Conservation (phyloP, 164 flowering plant genomes). For the Saururus chinensis region DNA sequence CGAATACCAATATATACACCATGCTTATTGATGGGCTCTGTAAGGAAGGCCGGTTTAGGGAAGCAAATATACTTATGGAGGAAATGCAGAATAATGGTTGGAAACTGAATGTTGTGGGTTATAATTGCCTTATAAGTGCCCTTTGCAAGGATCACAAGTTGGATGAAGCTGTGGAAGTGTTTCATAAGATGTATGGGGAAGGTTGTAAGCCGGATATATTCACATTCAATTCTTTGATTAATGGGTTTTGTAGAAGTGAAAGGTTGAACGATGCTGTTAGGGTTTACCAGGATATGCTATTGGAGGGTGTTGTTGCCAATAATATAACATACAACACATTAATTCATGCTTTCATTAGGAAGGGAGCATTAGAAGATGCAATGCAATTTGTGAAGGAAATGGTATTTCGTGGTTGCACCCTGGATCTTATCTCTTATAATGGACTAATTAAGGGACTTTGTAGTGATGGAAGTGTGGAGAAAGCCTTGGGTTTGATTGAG, state of each 20-base stretch:
- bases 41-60: slow-evolving; percentile 45
- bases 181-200: slow-evolving; percentile 37
- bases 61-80: slow-evolving; percentile 33
- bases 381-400: slow-evolving; percentile 65
- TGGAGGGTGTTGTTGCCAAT: slow-evolving; percentile 77
- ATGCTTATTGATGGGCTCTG: slow-evolving; percentile 67
- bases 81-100: slow-evolving; percentile 55
- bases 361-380: slow-evolving; percentile 47
- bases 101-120: slow-evolving; percentile 50
- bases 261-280: slow-evolving; percentile 52
- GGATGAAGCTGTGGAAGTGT: slow-evolving; percentile 40
- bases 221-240: slow-evolving; percentile 74
- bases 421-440: slow-evolving; percentile 73
- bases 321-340: slow-evolving; percentile 80
- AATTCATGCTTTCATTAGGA: slow-evolving; percentile 50
- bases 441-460: slow-evolving; percentile 67
- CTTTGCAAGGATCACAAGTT: slow-evolving; percentile 44
- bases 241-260: slow-evolving; percentile 52
- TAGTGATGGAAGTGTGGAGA: slow-evolving; percentile 52
- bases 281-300: slow-evolving; percentile 54
- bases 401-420: slow-evolving; percentile 59
- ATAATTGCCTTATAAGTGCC: slow-evolving; percentile 65
- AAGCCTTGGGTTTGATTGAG: slow-evolving; percentile 53
- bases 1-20: slow-evolving; percentile 61
- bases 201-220: slow-evolving; percentile 73